Evolutionary conservation across 106 monocot species (phyloP), one percentile per base, ranked within the genome.

Genomic region (Triglochin maritima): DNA sequence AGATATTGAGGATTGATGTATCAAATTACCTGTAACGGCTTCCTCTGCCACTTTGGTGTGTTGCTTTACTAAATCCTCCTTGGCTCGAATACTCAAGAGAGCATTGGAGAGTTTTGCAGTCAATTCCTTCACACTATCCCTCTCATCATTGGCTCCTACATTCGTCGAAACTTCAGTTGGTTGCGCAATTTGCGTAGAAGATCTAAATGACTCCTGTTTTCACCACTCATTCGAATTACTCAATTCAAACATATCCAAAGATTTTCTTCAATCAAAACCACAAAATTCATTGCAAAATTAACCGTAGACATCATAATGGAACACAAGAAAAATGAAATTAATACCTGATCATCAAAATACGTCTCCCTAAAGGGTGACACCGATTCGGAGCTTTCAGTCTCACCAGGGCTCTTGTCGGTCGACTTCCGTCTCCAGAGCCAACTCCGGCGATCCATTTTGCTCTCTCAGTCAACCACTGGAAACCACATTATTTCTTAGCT

Each of bases 1-100:
- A n/a, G n/a, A n/a, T n/a, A 52, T 11, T 52, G 2, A 52, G 11
- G 9, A 52, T 52, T 6, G 52, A 52, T 52, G 49, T 15, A 17
- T 46, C 55, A 46, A n/a, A 57, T 76, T 44, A 94, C 89, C 89
- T 59, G 82, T 68, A 75, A 94, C 87, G 67, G 94, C 94, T 70
- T 94, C 94, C 81, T 94, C 94, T 46, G 89, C 82, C 61, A 94
- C 89, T 79, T 81, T 94, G 29, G 80, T 71, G 56, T 94, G 86
- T 64, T 89, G 86, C 54, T 83, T 86, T 44, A 87, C 80, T 64
- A 89, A 72, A 13, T 87, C 89, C 68, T 94, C 94, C 77, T 94
- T 89, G n/a, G 78, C 83, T 61, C 42, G 81, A 60, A 94, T 73
- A 65, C 58, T 79, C 60, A 70, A 56, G 71, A 89, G 82, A 52